Conservation (phyloP, 2,329 filamentous ascomycete species). For the Polytolypa hystricis region DNA sequence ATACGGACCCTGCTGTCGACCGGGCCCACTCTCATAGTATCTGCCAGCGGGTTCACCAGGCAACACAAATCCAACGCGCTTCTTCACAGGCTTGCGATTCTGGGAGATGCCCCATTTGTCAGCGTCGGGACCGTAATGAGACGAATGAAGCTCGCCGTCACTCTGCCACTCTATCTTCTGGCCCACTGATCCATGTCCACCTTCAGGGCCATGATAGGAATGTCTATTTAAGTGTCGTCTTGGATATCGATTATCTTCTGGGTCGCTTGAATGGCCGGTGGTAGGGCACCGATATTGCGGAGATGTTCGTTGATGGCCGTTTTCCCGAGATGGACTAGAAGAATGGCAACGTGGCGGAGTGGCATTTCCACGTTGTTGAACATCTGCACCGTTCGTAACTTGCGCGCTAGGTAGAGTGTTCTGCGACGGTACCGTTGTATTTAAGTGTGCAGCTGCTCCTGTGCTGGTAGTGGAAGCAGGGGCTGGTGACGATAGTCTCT, state of each 20-base stretch:
- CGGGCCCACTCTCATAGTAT: too few relatives aligned
- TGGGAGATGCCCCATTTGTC: background rate
- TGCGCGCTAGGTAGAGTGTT: too few relatives aligned
- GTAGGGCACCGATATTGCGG: background rate
- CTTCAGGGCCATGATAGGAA: slow-evolving; percentile 9
- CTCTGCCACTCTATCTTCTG: slow-evolving; percentile 11
- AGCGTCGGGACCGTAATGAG: slow-evolving; percentile 4
- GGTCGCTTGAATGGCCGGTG: background rate
- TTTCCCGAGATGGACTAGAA: too few relatives aligned
- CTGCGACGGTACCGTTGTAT: too few relatives aligned
- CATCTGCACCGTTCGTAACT: background rate
- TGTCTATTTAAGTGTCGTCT: slow-evolving; percentile 8
- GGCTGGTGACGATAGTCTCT: slow-evolving; percentile 18
- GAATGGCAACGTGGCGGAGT: too few relatives aligned
- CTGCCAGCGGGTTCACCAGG: too few relatives aligned
- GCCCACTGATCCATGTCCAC: slow-evolving; percentile 1
- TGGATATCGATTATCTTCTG: background rate
- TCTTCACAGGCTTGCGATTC: background rate
- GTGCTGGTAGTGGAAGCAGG: too few relatives aligned
- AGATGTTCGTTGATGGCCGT: too few relatives aligned
- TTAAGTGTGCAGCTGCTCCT: too few relatives aligned
- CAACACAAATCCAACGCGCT: slow-evolving; percentile 4
- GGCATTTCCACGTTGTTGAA: background rate
- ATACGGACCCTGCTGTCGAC: too few relatives aligned
- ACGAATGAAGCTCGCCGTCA: slow-evolving; percentile 11